A percentile compares a stretch with the other conserved stretches of the same genome.
Conservation (phyloP, 495 filamentous ascomycete genomes). For the Friedmanniomyces simplex region DNA sequence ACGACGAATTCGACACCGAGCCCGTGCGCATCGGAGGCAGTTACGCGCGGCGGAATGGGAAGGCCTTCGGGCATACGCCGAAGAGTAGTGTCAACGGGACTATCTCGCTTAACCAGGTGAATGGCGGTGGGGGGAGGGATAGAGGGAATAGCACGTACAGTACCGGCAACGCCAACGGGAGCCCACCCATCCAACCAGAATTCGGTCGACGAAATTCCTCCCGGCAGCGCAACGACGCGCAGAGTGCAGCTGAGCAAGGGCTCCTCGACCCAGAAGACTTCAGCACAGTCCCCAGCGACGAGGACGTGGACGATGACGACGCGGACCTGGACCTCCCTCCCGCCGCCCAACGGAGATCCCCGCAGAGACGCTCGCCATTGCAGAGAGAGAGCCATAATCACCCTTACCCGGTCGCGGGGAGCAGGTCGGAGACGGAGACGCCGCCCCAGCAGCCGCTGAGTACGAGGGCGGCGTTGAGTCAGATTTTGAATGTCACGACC, state of each 20-base stretch:
- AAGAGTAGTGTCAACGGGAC: constrained; percentile 44
- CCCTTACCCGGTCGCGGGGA: constrained; percentile 27
- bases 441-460: constrained; percentile 26
- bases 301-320: constrained; percentile 47
- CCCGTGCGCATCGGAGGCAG: constrained; percentile 50
- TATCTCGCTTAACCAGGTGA: constrained; percentile 39
- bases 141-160: constrained; percentile 40
- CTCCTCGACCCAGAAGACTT: constrained; percentile 48
- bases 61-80: constrained; percentile 65
- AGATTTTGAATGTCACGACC: constrained; percentile 60
- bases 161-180: constrained; percentile 36
- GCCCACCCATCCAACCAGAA: constrained; percentile 33
- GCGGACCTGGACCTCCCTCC: constrained; percentile 42
- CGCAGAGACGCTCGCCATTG: background rate
- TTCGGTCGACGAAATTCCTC: constrained; percentile 39
- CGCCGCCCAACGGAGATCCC: constrained; percentile 15
- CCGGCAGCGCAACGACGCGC: constrained; percentile 33
- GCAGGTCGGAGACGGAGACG: background rate
- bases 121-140: constrained; percentile 20
- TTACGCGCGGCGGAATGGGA: constrained; percentile 52
- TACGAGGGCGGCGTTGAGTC: constrained; percentile 58
- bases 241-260: constrained; percentile 51
- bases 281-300: constrained; percentile 37
- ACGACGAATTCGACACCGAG: constrained; percentile 98
- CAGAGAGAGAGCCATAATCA: constrained; percentile 17